Conservation (phyloP, 345 rosid genomes). For the Populus pruinosa region DNA sequence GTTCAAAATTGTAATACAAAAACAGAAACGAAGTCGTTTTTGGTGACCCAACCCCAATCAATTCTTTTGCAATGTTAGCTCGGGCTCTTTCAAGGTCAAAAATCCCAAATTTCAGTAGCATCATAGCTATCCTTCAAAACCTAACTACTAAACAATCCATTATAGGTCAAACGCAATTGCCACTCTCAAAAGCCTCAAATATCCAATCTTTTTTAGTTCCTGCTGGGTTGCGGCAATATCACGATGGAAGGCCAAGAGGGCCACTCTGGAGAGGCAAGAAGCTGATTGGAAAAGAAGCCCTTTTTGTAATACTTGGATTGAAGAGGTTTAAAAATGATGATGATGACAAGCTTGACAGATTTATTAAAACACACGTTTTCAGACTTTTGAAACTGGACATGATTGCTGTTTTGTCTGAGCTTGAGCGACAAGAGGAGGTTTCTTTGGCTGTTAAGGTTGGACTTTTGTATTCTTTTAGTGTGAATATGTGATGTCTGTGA, state of each 20-base stretch:
- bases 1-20: too few relatives aligned
- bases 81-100: slow-evolving; percentile 52
- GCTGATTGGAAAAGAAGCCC: slow-evolving; percentile 79
- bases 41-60: too few relatives aligned
- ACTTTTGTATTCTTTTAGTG: neutral
- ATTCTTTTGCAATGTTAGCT: slow-evolving; percentile 30
- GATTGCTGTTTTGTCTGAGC: slow-evolving; percentile 75
- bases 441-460: slow-evolving; percentile 60
- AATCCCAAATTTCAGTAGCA: slow-evolving; percentile 28
- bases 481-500: neutral
- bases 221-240: slow-evolving; percentile 53
- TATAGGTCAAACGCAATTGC: slow-evolving; percentile 14
- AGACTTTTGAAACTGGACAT: slow-evolving; percentile 79
- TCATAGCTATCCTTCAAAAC: slow-evolving; percentile 36
- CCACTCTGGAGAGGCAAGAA: slow-evolving; percentile 96
- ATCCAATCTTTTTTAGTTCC: slow-evolving; percentile 9
- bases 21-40: too few relatives aligned
- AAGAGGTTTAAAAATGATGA: slow-evolving; percentile 79
- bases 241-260: slow-evolving; percentile 93
- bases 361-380: slow-evolving; percentile 62
- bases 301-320: slow-evolving; percentile 66
- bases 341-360: slow-evolving; percentile 54
- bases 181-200: slow-evolving; percentile 17
- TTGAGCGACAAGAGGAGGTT: slow-evolving; percentile 86
- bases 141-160: slow-evolving; percentile 10